Evolutionary conservation across 148 eudicot species (phyloP), one percentile per base, ranked within the genome.

Genomic region (Amaranthus hypochondriacus): DNA sequence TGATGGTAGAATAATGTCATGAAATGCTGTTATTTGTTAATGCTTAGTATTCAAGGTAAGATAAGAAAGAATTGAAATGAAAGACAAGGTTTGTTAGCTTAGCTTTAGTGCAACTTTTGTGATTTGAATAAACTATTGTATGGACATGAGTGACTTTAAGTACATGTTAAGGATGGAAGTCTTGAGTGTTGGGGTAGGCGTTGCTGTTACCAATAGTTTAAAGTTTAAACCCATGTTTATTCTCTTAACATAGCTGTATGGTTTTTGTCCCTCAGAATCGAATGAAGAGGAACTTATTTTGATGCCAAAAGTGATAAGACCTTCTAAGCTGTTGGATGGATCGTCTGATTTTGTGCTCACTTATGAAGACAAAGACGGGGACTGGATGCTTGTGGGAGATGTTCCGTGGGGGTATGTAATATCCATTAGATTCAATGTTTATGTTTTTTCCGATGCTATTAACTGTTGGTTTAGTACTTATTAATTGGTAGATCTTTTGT

Each of bases 331-430:
- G 48, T 74, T 91, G 72, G 88, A 89, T 70, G 97, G 91, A 72
- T 84, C 90, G 61, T 94, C 96, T 7, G 93, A 88, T n/a, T 91
- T 82, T 76, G 97, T 93, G 79, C 96, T 93, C 56, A 93, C 94
- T 62, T 90, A 93, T 82, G 96, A 93, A 86, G 98, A 93, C 82
- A 93, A 82, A 83, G 97, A 93, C 6, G 97, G 98, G 76, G 98
- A 93, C 71, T 91, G 96, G 96, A 93, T 93, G 98, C 94, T 93
- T 53, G 96, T 91, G 55, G 98, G 98, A 66, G 98, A 93, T 87
- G 98, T 91, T 76, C 95, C 98, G 15, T 93, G 92, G 91, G 81
- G 88, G 98, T 94, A 91, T 79, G 87, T 67, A 47, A 21, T 68
- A 75, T 72, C 14, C 49, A 77, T 50, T 70, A 61, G 48, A 48